These are phyloP conservation scores for Clarireedia sp. DNA, from an alignment of 2,329 filamentous ascomycete genomes.

Conservation along the genomic window DNA sequence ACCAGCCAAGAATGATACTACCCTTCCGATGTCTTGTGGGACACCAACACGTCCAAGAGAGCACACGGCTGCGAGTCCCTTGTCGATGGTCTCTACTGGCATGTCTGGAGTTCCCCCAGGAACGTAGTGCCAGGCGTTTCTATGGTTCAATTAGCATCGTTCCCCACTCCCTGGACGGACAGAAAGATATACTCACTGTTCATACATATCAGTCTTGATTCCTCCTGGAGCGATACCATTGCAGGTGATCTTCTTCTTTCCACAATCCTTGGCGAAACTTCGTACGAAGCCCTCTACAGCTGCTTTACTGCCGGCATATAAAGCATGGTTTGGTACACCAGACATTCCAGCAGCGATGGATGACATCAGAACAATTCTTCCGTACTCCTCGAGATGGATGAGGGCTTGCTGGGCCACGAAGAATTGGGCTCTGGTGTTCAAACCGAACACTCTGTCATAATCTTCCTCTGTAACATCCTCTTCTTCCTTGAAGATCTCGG, in stretches of 20 bases:
- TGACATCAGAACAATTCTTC: slow-evolving; percentile 62
- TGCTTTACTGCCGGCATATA: slow-evolving; percentile 71
- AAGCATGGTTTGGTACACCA: slow-evolving; percentile 60
- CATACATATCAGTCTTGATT: slow-evolving; percentile 60
- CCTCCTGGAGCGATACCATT: slow-evolving; percentile 63
- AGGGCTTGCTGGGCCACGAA: slow-evolving; percentile 71
- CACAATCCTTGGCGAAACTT: slow-evolving; percentile 53
- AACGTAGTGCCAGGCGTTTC: slow-evolving; percentile 54
- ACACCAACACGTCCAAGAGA: slow-evolving; percentile 56
- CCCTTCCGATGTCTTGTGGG: slow-evolving; percentile 58
- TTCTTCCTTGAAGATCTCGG: slow-evolving; percentile 22
- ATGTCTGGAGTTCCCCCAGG: slow-evolving; percentile 43
- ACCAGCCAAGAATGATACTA: slow-evolving; percentile 51
- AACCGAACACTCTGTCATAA: slow-evolving; percentile 43
- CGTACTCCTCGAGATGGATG: slow-evolving; percentile 61
- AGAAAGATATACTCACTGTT: slow-evolving; percentile 30
- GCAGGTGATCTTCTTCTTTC: slow-evolving; percentile 54
- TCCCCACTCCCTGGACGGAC: neutral
- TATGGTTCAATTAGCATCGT: neutral
- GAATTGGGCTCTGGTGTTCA: slow-evolving; percentile 64
- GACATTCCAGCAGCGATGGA: slow-evolving; percentile 42
- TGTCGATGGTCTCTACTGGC: slow-evolving; percentile 47
- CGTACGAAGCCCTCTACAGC: slow-evolving; percentile 69
- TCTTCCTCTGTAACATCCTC: slow-evolving; percentile 25
- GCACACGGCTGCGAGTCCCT: slow-evolving; percentile 48